Base-by-base conservation (phyloP, 495 filamentous ascomycete genomes). In the Xylaria flabelliformis region DNA sequence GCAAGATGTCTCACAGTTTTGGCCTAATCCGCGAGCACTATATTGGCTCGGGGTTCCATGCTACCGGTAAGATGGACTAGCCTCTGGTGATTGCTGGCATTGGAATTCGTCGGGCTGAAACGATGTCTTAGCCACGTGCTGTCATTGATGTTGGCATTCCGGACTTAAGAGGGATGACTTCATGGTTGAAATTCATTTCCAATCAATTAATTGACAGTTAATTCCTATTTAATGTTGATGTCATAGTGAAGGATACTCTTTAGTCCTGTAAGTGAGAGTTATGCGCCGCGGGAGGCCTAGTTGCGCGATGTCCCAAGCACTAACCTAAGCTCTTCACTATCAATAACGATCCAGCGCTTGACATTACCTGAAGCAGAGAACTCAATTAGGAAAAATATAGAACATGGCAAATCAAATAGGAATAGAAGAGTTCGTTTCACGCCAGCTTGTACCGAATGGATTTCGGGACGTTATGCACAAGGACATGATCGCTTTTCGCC, bases 141-240 rank as follows among this genome's bases (percentile, higher is more conserved):
- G 59, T 15, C 59, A 62, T 62, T 42, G 59, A 62, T 10, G 21
- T 64, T 64, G 39, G 39, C 61, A 64, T 64, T 64, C 61, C 61
- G 61, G 7, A 29, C 21, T 42, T 44, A n/a, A 42, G 61, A 64
- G 61, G 61, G 61, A 64, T 29, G 61, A 12, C 12, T 26, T 46
- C 39, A 44, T 29, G 15, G 21, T 13, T 21, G 36, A 24, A 1
- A 42, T 42, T 44, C 39, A 26, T 26, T 44, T 64, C 12, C 21
- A 15, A 63, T 39, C 9, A 39, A 64, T 64, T 64, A 44, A 64
- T 64, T 64, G 21, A 44, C 4, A 12, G 5, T 10, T 61, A 8
- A 21, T 39, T 36, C 19, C 21, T 29, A 19, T 29, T 64, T 29
- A 8, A 64, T 10, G 8, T 61, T 32, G 7, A 61, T 61, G 15